A percentile compares a stretch with the other conserved stretches of the same genome.
Evolutionary conservation across 768 basidiomycete genomes (phyloP).

Genomic region (Serendipita sp.): DNA sequence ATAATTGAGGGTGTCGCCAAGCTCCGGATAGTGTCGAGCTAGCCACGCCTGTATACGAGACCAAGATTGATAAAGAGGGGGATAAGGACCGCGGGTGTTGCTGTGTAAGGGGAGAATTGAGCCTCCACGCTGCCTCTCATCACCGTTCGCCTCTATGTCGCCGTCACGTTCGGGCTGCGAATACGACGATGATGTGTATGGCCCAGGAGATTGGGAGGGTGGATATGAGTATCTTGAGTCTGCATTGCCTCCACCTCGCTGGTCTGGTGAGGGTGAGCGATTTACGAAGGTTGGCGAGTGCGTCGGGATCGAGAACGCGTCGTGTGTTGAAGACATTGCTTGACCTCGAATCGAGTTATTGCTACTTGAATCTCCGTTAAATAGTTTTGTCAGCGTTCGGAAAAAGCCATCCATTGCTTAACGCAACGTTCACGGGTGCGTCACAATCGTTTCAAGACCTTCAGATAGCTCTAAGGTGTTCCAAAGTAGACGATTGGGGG

Average conservation of each 20-base stretch:
- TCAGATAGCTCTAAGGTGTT: too few relatives aligned
- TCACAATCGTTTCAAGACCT: too few relatives aligned
- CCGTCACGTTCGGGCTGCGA: background rate
- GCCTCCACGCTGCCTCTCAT: constrained; percentile 13
- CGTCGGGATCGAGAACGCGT: constrained; percentile 76
- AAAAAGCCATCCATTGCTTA: constrained; percentile 7
- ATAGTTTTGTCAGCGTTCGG: constrained; percentile 3
- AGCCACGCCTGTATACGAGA: constrained; percentile 71
- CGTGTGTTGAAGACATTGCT: constrained; percentile 63
- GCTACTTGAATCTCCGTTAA: background rate
- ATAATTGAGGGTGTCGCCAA: constrained; percentile 90
- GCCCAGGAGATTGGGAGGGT: constrained; percentile 32
- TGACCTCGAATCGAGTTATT: constrained; percentile 29
- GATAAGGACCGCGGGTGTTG: constrained; percentile 31
- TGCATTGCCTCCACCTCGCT: constrained; percentile 20
- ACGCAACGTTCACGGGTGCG: background rate
- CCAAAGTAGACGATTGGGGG: too few relatives aligned
- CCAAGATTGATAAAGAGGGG: constrained; percentile 74
- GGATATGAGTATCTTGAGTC: constrained; percentile 47
- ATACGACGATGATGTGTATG: background rate
- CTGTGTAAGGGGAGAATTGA: constrained; percentile 22
- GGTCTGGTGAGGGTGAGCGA: constrained; percentile 29
- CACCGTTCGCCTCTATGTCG: background rate
- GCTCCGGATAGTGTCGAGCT: constrained; percentile 74
- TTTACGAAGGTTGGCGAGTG: constrained; percentile 42